Conservation (phyloP, 2,329 filamentous ascomycete genomes). For the Bipolaris zeicola region DNA sequence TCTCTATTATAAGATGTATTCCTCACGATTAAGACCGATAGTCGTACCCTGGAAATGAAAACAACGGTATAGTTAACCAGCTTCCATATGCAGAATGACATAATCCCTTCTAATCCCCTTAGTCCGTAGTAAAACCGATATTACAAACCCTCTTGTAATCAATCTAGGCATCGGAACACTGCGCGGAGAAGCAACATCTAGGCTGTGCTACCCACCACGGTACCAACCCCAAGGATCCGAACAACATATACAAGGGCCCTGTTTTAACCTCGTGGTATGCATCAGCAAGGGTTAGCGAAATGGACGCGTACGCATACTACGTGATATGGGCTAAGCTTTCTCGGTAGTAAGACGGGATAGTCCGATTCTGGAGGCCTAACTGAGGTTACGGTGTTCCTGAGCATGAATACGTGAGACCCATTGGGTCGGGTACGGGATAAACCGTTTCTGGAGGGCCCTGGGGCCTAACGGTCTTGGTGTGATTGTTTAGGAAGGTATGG, state of each 20-base stretch:
- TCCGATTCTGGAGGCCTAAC: background rate
- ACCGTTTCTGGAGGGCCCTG: too few species aligned
- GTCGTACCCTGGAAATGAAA: too few species aligned
- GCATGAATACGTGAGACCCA: background rate
- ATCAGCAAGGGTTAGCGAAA: conserved; percentile 7
- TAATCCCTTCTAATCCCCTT: too few species aligned
- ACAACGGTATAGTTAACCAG: too few species aligned
- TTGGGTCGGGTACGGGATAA: background rate
- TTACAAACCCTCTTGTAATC: background rate
- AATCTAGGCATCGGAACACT: background rate
- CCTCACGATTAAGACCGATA: too few species aligned
- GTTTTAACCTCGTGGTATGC: conserved; percentile 17
- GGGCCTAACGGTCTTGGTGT: background rate
- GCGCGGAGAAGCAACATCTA: background rate
- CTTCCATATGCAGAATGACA: too few species aligned
- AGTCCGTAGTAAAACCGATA: too few species aligned
- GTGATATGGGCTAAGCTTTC: conserved; percentile 11
- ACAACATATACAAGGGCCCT: background rate
- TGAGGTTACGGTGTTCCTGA: background rate
- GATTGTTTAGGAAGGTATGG: background rate
- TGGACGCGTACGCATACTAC: background rate
- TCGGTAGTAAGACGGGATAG: background rate
- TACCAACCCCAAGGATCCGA: background rate
- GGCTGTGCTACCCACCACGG: background rate
- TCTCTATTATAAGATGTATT: too few species aligned